These are phyloP conservation scores for Hanseniaspora lindneri DNA, from an alignment of 805 yeast species.

Conservation along the genomic window DNA sequence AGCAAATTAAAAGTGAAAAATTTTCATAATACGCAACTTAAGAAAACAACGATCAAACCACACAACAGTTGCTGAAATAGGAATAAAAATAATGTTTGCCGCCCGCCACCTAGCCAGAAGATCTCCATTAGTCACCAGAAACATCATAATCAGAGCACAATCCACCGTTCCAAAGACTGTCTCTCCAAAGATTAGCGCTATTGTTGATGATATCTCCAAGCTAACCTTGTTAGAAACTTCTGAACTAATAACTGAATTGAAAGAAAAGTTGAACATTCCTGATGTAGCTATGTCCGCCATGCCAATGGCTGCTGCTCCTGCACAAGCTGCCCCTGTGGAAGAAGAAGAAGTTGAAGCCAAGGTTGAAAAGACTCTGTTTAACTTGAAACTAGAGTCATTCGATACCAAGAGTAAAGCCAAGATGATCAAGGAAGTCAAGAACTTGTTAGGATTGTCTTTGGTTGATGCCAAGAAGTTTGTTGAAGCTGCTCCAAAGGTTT, in stretches of 20 bases:
- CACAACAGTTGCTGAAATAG: background rate
- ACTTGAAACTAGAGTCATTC: conserved; percentile 81
- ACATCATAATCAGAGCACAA: conserved; percentile 31
- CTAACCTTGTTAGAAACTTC: conserved; percentile 90
- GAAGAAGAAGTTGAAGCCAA: conserved; percentile 63
- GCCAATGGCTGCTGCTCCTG: conserved; percentile 40
- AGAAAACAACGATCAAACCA: background rate
- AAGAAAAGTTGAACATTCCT: conserved; percentile 76
- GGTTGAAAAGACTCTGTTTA: conserved; percentile 82
- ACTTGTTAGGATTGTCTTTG: conserved; percentile 76
- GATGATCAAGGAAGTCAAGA: conserved; percentile 93
- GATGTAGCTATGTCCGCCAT: conserved; percentile 61
- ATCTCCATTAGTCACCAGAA: conserved; percentile 10
- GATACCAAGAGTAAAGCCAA: conserved; percentile 94
- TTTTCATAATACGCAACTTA: background rate
- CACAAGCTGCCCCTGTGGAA: conserved; percentile 52
- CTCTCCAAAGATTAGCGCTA: conserved; percentile 75
- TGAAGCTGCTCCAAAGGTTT: conserved; percentile 90
- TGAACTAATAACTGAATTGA: conserved; percentile 66
- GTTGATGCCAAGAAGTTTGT: conserved; percentile 97
- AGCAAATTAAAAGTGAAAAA: background rate
- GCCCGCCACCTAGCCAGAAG: conserved; percentile 13
- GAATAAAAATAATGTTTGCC: conserved; percentile 10
- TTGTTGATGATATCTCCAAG: conserved; percentile 83
- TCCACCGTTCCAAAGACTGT: conserved; percentile 44